phyloP scores from a whole-genome alignment of 2,329 filamentous ascomycete species.

The Fusarium hostae region DNA sequence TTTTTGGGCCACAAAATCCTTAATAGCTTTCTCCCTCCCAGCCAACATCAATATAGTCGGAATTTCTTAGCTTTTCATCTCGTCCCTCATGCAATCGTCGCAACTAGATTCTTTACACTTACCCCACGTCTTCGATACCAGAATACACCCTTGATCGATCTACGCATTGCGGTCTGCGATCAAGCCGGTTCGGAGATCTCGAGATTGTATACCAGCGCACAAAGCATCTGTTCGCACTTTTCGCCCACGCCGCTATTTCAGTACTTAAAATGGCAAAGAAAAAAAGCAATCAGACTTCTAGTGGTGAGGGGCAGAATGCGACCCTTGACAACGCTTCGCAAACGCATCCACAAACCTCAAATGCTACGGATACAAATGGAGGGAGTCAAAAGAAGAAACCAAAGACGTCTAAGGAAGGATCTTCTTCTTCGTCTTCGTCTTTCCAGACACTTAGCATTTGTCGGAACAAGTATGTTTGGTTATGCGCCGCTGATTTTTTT shows the following conservation, averaged over 20 bases:
- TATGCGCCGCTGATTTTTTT: constrained; percentile 3
- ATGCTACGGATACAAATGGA: constrained; percentile 11
- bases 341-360: constrained; percentile 16
- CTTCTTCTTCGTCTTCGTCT: constrained; percentile 12
- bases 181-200: not conserved
- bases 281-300: constrained; percentile 61
- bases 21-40: not conserved
- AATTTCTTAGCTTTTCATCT: not conserved
- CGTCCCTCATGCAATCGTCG: constrained; percentile 23
- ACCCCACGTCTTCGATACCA: constrained; percentile 33
- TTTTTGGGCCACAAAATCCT: not conserved
- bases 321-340: constrained; percentile 12
- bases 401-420: constrained; percentile 14
- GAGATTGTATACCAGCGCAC: not conserved
- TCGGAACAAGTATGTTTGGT: constrained; percentile 72
- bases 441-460: constrained; percentile 52
- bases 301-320: constrained; percentile 29
- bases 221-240: constrained; percentile 1
- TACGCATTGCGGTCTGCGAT: constrained; percentile 11
- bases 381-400: constrained; percentile 24
- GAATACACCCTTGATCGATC: constrained; percentile 18
- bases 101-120: constrained; percentile 21
- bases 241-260: constrained; percentile 2
- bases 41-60: not conserved
- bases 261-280: constrained; percentile 57